Conservation (phyloP, 75 land plant species). For the Cryptomeria japonica region DNA sequence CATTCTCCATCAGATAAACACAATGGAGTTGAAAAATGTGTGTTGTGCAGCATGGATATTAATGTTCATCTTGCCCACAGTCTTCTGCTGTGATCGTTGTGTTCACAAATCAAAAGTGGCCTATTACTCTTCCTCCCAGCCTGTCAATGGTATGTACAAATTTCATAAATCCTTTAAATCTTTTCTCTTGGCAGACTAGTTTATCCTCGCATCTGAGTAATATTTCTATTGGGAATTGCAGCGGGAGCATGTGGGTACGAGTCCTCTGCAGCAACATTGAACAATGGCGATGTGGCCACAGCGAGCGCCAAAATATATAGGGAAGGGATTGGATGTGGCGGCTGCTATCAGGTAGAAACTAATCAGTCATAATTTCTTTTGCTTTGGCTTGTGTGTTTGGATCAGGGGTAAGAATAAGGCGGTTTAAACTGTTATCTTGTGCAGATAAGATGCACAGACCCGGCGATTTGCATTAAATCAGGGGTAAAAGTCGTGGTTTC, state of each 20-base stretch:
- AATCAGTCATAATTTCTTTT: background rate
- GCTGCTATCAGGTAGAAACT: slow-evolving; percentile 31
- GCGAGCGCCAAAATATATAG: slow-evolving; percentile 25
- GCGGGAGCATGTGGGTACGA: slow-evolving; percentile 47
- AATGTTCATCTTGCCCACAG: background rate
- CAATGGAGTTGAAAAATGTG: background rate
- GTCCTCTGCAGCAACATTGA: no score
- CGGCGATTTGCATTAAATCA: background rate
- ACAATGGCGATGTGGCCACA: no score
- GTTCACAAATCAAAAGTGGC: background rate
- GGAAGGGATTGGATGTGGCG: slow-evolving; percentile 52
- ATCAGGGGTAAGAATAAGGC: no score
- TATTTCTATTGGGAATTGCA: background rate
- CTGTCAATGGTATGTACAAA: background rate
- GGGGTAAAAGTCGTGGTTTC: background rate
- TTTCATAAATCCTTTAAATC: no score
- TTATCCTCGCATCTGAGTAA: no score
- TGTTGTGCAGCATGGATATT: background rate
- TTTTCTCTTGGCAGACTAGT: background rate
- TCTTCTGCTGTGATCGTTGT: background rate
- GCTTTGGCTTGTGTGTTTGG: no score
- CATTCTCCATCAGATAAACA: background rate
- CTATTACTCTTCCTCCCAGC: background rate
- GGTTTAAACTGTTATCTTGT: background rate
- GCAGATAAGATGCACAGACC: slow-evolving; percentile 9